Evolutionary conservation across 371 early-diverging fungal genomes (phyloP), one percentile per base, ranked within the genome.

Genomic region (Mortierella sp.): DNA sequence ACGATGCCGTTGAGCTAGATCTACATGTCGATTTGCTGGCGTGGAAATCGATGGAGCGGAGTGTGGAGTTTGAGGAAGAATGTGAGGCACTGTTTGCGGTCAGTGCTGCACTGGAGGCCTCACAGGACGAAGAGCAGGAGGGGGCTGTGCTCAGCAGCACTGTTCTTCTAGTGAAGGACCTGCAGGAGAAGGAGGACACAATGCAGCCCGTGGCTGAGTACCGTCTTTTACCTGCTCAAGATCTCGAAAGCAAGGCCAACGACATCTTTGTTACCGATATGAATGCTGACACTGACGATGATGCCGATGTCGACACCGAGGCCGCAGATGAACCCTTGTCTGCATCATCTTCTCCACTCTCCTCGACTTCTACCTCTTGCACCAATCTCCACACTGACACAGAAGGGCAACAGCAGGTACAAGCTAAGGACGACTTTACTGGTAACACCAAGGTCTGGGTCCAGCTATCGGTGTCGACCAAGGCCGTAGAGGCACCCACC

Each of bases 111-210:
- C 21, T 42, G 42, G 38, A 21, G 21, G 68, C 68, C 21, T 11
- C 34, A 9, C 10, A 34, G 38, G 3, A 65, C 2, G 38, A 65
- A 34, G 38, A 38, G 0, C 19, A 63, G 63, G 19, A 5, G 5
- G 34, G 34, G 68, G 68, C 68, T 65, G 68, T 65, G 68, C 38
- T 38, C 68, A 42, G 38, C 68, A 65, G 38, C 68, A 21, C 68
- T 21, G 68, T 7, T 19, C 8, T 19, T 34, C 16, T 13, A 0
- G 38, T 24, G 68, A 9, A 8, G 38, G 38, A 24, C 38, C 21
- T 65, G 21, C 38, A 63, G 34, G 34, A 16, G 63, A 24, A 24
- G 7, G 26, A 57, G n/a, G 31, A 31, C 34, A 16, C 16, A 31
- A 19, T 6, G 16, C 16, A 28, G 14, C 34, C 63, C 11, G 5